Conservation (phyloP, 1,284 basidiomycete species). For the Leccinum fuscescens region DNA sequence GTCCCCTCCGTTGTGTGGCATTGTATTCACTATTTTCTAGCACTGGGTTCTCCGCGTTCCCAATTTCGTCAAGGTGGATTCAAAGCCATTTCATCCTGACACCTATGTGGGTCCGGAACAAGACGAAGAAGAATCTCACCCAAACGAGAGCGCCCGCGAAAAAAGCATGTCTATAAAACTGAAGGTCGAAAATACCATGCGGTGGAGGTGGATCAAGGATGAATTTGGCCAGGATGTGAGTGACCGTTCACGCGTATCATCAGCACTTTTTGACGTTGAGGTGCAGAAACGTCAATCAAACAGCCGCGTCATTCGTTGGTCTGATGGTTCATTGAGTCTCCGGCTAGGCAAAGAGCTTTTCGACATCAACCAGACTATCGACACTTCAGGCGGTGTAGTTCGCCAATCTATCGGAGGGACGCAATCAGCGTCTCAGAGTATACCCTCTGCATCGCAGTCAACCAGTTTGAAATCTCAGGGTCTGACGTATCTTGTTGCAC, state of each 20-base stretch:
- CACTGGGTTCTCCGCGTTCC: slow-evolving; percentile 83
- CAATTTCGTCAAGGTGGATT: slow-evolving; percentile 80
- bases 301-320: slow-evolving; percentile 86
- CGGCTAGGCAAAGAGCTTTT: slow-evolving; percentile 89
- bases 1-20: neutral
- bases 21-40: slow-evolving; percentile 37
- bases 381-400: slow-evolving; percentile 61
- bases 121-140: slow-evolving; percentile 61
- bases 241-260: slow-evolving; percentile 9
- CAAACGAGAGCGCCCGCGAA: slow-evolving; percentile 59
- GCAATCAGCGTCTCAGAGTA: slow-evolving; percentile 37
- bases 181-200: slow-evolving; percentile 86
- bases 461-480: slow-evolving; percentile 54
- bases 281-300: slow-evolving; percentile 80
- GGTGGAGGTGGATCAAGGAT: slow-evolving; percentile 86
- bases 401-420: slow-evolving; percentile 53
- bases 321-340: slow-evolving; percentile 84
- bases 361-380: slow-evolving; percentile 77
- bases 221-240: slow-evolving; percentile 67
- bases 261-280: slow-evolving; percentile 7
- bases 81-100: slow-evolving; percentile 79
- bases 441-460: slow-evolving; percentile 25
- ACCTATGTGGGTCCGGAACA: slow-evolving; percentile 80
- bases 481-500: slow-evolving; percentile 85
- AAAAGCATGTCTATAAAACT: slow-evolving; percentile 79